These are phyloP conservation scores for Tausonia pullulans DNA, from an alignment of 1,284 basidiomycete species.

Conservation along the genomic window DNA sequence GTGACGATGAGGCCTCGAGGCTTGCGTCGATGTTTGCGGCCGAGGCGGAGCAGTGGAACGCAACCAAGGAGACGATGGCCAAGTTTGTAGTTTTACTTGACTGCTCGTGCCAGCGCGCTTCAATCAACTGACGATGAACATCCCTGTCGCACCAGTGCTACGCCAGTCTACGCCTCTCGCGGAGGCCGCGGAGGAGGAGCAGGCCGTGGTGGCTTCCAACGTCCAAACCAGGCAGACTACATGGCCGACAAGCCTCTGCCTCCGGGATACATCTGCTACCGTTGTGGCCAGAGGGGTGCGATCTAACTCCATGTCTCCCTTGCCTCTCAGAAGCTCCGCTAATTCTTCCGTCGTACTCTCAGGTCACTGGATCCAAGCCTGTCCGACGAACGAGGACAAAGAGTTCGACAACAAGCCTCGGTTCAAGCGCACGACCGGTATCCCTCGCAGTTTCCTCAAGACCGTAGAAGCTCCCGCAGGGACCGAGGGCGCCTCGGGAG, in stretches of 20 bases:
- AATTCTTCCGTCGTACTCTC: conserved; percentile 12
- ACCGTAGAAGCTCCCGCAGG: conserved; percentile 78
- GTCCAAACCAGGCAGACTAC: conserved; percentile 27
- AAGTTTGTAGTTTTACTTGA: conserved; percentile 61
- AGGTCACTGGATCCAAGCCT: conserved; percentile 99
- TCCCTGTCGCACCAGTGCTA: conserved; percentile 45
- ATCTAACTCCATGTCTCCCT: conserved; percentile 4
- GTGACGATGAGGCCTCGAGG: conserved; percentile 69
- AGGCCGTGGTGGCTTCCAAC: conserved; percentile 19
- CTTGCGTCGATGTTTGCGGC: conserved; percentile 94
- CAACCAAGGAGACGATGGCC: conserved; percentile 94
- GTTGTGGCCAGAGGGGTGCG: conserved; percentile 93
- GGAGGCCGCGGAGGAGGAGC: conserved; percentile 23
- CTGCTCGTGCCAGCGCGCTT: background rate
- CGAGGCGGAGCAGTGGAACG: conserved; percentile 83
- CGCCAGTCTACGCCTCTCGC: conserved; percentile 48
- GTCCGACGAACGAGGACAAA: conserved; percentile 91
- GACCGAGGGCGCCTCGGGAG: conserved; percentile 56
- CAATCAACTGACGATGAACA: background rate
- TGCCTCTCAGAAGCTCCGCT: background rate
- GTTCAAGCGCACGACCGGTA: conserved; percentile 95
- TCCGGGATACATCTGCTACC: conserved; percentile 95
- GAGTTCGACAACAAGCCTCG: conserved; percentile 89
- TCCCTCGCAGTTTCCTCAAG: conserved; percentile 92
- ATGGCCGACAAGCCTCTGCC: conserved; percentile 47